Percentiles rank a stretch among this genome's conserved stretches.
phyloP scores from a whole-genome alignment of 2,329 filamentous ascomycete species.

The Blumeria graminis region DNA sequence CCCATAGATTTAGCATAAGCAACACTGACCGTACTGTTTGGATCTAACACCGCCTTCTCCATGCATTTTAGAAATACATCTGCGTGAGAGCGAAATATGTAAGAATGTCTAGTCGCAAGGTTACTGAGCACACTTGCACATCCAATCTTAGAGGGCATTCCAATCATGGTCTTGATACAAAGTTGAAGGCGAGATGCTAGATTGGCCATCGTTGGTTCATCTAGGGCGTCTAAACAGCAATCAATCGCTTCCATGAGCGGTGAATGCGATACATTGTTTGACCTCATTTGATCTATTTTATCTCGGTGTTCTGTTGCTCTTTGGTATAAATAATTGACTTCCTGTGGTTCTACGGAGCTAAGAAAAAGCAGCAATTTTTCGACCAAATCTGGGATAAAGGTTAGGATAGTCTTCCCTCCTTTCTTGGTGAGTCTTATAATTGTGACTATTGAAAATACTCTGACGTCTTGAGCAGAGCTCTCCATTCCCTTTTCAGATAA shows the following conservation, averaged over 20 bases:
- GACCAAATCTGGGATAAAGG: constrained; percentile 61
- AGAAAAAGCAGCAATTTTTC: constrained; percentile 60
- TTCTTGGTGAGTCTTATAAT: constrained; percentile 79
- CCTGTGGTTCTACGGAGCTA: constrained; percentile 71
- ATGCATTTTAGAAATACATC: constrained; percentile 54
- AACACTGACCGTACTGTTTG: constrained; percentile 79
- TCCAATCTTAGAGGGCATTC: constrained; percentile 82
- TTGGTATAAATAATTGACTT: constrained; percentile 79
- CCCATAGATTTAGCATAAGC: constrained; percentile 72
- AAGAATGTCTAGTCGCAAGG: constrained; percentile 55
- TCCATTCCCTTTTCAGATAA: constrained; percentile 75
- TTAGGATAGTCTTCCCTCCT: constrained; percentile 50
- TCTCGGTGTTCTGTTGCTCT: constrained; percentile 70
- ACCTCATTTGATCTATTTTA: constrained; percentile 69
- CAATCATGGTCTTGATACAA: constrained; percentile 66
- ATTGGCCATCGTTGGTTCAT: constrained; percentile 51
- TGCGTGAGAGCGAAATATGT: constrained; percentile 51
- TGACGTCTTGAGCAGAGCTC: constrained; percentile 69
- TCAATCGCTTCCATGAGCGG: constrained; percentile 87
- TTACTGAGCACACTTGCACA: constrained; percentile 68
- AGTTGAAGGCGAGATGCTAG: constrained; percentile 49
- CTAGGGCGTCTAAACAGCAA: constrained; percentile 61
- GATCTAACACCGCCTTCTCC: constrained; percentile 63
- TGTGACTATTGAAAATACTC: constrained; percentile 58
- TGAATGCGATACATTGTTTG: constrained; percentile 59